A percentile compares a stretch with the other conserved stretches of the same genome.
These are phyloP conservation scores for Fusarium sp. DNA, from an alignment of 2,329 filamentous ascomycete genomes.

Conservation along the genomic window DNA sequence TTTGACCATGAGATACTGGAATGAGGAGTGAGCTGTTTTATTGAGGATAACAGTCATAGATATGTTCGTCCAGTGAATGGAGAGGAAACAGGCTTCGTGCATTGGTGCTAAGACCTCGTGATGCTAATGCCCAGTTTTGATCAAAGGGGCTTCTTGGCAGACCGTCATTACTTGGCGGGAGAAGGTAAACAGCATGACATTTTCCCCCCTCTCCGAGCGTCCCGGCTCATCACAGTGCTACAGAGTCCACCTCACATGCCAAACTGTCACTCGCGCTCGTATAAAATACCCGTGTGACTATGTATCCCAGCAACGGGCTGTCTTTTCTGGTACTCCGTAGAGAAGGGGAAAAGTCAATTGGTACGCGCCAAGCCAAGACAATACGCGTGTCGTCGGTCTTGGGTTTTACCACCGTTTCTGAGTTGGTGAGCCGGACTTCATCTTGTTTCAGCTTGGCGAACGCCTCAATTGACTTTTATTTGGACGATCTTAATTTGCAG, in stretches of 20 bases:
- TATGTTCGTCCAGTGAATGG: neutral
- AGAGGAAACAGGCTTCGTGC: neutral
- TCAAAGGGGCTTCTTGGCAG: slow-evolving; percentile 29
- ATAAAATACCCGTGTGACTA: neutral
- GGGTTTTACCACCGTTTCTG: slow-evolving; percentile 9
- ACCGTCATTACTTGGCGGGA: slow-evolving; percentile 23
- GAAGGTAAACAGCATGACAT: neutral
- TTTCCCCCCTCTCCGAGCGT: neutral
- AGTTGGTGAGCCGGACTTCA: neutral
- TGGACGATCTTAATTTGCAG: neutral
- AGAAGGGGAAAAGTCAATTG: neutral
- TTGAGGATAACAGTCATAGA: neutral
- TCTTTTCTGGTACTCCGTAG: no score
- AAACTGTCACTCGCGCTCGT: neutral
- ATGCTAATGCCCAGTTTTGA: slow-evolving; percentile 24
- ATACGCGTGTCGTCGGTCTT: slow-evolving; percentile 15
- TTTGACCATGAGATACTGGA: neutral
- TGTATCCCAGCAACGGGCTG: slow-evolving; percentile 6
- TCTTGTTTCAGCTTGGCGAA: slow-evolving; percentile 12
- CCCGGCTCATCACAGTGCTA: neutral
- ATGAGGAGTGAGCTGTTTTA: neutral
- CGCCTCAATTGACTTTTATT: neutral
- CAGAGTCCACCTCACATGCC: neutral
- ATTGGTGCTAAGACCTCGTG: slow-evolving; percentile 1
- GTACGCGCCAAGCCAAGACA: slow-evolving; percentile 5